Evolutionary conservation across 805 yeast species (phyloP), one percentile per base, ranked within the genome.

Genomic region (Dipodascus geniculatus): DNA sequence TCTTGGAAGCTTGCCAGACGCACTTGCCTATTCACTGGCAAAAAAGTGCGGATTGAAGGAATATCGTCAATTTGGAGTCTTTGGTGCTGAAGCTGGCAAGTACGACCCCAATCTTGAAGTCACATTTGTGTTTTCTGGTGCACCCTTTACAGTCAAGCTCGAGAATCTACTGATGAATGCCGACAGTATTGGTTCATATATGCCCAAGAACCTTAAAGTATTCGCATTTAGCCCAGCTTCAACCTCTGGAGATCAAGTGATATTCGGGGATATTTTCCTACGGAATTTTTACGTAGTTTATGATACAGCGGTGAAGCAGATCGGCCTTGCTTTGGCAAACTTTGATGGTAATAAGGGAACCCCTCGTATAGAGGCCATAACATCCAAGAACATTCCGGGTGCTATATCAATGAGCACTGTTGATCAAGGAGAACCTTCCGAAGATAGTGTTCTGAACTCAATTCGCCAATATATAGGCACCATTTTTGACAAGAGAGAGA

Each of bases 211-310:
- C n/a, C 49, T 22, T 14, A 47, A 22, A 23, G 28, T 47, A 9
- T 47, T 47, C n/a, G 49, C 31, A 6, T 47, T 47, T n/a, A 16
- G 31, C 9, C 24, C 49, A 6, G 31, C 49, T 23, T 47, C 49
- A 14, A 17, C 49, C 22, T 14, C 49, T 47, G 49, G 49, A 14
- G 49, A 23, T 16, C 49, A 23, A 49, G 49, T 56, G 8, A 42
- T 58, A 2, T 35, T 58, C 6, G 61, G 61, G 16, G 60, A 58
- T 35, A 56, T 54, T 14, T 57, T 58, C 31, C 47, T 58, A 50
- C 48, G 61, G 17, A 57, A 55, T 42, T 55, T 58, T 24, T 58
- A 58, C 28, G 54, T 58, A n/a, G 58, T 58, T 9, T 58, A 58
- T 49, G 61, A 58, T 42, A 19, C 28, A 3, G 53, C 20, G 8